Percentiles rank a stretch among this genome's conserved stretches.
Conservation (phyloP, 1,139 yeast species). For the Sugiyamaella neomexicana region DNA sequence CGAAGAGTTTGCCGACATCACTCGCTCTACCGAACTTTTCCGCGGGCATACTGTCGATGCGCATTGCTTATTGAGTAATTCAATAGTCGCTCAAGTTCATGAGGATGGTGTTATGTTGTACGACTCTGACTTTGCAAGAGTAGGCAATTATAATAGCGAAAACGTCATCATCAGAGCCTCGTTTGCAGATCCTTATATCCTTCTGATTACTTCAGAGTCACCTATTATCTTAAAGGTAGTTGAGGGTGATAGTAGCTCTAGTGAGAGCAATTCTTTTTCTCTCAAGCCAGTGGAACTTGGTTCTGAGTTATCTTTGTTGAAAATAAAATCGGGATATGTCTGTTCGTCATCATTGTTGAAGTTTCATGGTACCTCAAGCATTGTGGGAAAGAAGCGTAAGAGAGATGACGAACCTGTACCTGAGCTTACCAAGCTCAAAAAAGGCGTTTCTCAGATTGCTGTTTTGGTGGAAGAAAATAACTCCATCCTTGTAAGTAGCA, state of each 20-base stretch:
- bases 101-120: slow-evolving; percentile 64
- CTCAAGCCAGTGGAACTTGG: background rate
- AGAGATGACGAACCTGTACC: slow-evolving; percentile 16
- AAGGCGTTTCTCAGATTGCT: background rate
- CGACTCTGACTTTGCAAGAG: slow-evolving; percentile 58
- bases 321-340: background rate
- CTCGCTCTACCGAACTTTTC: slow-evolving; percentile 57
- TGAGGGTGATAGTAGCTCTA: background rate
- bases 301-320: background rate
- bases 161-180: slow-evolving; percentile 55
- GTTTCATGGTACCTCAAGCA: background rate
- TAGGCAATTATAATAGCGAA: slow-evolving; percentile 25
- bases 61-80: slow-evolving; percentile 59
- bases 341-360: slow-evolving; percentile 1
- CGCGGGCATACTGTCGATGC: slow-evolving; percentile 69
- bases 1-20: slow-evolving; percentile 64
- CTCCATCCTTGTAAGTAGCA: slow-evolving; percentile 18
- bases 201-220: slow-evolving; percentile 30
- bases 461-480: slow-evolving; percentile 18
- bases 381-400: slow-evolving; percentile 21
- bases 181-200: slow-evolving; percentile 39
- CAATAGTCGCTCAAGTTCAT: slow-evolving; percentile 72
- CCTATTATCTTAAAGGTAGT: slow-evolving; percentile 17
- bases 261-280: background rate
- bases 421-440: background rate